phyloP scores from a whole-genome alignment of 108 stramenopile genomes.

The Cylindrotheca closterium region DNA sequence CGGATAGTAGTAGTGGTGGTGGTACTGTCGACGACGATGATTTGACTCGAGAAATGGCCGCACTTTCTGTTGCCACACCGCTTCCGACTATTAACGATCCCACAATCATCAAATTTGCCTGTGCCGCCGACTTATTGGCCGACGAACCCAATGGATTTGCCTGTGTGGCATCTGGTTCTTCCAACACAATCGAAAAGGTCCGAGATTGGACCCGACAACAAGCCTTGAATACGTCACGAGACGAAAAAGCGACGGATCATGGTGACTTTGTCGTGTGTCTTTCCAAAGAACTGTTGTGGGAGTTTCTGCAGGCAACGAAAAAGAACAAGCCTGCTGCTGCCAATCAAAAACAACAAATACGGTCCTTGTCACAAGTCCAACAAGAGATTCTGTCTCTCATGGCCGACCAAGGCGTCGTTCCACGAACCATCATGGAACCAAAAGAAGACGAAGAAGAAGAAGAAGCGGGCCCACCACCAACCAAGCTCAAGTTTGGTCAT shows the following conservation, averaged over 20 bases:
- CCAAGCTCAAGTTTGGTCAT: neutral
- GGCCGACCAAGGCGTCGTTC: neutral
- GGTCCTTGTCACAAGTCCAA: neutral
- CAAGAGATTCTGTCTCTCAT: neutral
- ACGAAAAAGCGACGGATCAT: neutral
- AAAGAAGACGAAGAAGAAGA: neutral
- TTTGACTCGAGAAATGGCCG: no score
- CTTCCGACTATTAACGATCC: no score
- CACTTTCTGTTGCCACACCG: no score
- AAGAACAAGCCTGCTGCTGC: neutral
- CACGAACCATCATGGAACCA: no score
- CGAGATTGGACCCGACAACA: conserved; percentile 7
- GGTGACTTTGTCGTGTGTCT: neutral
- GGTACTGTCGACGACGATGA: neutral
- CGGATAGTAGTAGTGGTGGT: neutral
- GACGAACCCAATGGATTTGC: conserved; percentile 30
- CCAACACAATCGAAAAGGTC: conserved; percentile 1
- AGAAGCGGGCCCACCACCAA: neutral
- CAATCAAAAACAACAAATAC: neutral
- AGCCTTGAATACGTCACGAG: conserved; percentile 6
- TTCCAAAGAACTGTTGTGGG: neutral
- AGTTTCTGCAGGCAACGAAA: neutral
- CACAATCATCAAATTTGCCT: conserved; percentile 19
- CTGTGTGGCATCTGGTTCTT: conserved; percentile 13
- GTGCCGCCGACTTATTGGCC: conserved; percentile 22